Conservation (phyloP, 768 basidiomycete species). For the Panus rudis region DNA sequence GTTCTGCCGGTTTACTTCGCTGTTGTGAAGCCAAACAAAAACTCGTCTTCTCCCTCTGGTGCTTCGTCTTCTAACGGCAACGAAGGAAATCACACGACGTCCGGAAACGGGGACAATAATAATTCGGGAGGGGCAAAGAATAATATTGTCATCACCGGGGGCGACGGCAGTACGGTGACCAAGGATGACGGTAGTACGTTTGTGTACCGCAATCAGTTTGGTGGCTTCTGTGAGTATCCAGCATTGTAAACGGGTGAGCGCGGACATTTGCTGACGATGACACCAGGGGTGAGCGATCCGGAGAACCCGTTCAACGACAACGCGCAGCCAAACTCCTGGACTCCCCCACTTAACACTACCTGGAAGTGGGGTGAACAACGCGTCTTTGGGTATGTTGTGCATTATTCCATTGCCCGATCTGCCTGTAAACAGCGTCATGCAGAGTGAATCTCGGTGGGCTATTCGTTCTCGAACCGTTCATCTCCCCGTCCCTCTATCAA, state of each 20-base stretch:
- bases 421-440: background rate
- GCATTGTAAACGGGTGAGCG: constrained; percentile 5
- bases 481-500: constrained; percentile 56
- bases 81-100: constrained; percentile 6
- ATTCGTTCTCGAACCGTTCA: constrained; percentile 76
- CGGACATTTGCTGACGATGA: background rate
- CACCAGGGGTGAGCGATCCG: constrained; percentile 56
- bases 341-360: constrained; percentile 65
- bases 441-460: constrained; percentile 71
- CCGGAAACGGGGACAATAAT: background rate
- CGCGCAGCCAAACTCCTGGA: constrained; percentile 73
- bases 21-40: constrained; percentile 15
- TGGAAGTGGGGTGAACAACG: constrained; percentile 67
- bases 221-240: constrained; percentile 54
- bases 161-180: constrained; percentile 61
- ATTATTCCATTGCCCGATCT: background rate
- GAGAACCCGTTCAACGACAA: constrained; percentile 69
- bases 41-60: constrained; percentile 5
- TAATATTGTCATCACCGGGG: constrained; percentile 34
- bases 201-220: constrained; percentile 72
- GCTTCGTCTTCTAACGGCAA: constrained; percentile 6
- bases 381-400: constrained; percentile 44
- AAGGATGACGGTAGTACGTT: constrained; percentile 65
- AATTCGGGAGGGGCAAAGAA: background rate
- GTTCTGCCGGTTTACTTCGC: constrained; percentile 24